A percentile compares a stretch with the other conserved stretches of the same genome.
phyloP scores from a whole-genome alignment of 148 eudicot species.

The Vaccinium macrocarpon region DNA sequence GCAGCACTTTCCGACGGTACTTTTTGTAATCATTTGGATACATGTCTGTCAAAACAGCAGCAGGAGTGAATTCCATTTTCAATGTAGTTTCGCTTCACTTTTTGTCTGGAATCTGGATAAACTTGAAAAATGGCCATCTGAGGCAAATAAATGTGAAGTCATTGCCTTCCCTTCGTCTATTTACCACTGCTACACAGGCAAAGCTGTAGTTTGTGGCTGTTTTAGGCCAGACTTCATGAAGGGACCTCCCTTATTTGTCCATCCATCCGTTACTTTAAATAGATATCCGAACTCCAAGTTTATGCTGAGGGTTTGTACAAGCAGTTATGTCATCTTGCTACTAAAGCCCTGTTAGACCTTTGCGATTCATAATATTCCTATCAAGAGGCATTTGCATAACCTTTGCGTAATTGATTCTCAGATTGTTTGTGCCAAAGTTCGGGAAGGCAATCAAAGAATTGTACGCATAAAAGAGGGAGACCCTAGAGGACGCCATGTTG shows the following conservation, averaged over 20 bases:
- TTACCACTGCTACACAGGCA: background rate
- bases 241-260: background rate
- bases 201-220: background rate
- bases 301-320: background rate
- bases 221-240: background rate
- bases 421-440: slow-evolving; percentile 94
- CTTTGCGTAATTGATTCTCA: slow-evolving; percentile 21
- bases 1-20: slow-evolving; percentile 92
- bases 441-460: slow-evolving; percentile 91
- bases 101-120: background rate
- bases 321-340: background rate
- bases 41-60: background rate
- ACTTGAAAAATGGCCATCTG: background rate
- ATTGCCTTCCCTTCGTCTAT: background rate
- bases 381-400: slow-evolving; percentile 8
- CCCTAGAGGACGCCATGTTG: slow-evolving; percentile 95
- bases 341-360: background rate
- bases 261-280: background rate
- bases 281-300: background rate
- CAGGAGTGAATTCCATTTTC: background rate
- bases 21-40: background rate
- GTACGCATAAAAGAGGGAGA: slow-evolving; percentile 97
- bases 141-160: background rate
- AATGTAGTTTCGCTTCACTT: background rate
- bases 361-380: background rate